Conservation (phyloP, 495 filamentous ascomycete genomes). For the Aspergillus baeticus region DNA sequence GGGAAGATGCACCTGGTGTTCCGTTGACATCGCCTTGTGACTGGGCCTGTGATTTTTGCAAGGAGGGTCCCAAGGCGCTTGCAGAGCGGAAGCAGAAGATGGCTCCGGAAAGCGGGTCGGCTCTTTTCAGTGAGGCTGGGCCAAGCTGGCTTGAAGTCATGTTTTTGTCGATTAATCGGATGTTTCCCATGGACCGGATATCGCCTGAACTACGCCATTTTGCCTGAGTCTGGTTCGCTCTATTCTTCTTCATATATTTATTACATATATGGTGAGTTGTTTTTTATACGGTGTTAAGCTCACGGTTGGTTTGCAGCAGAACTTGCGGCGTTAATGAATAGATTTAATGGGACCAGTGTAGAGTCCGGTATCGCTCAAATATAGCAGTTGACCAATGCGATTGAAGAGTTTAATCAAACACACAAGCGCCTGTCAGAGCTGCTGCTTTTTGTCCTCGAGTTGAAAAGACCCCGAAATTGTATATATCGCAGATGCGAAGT, state of each 20-base stretch:
- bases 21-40: slow-evolving; percentile 56
- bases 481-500: too few species aligned
- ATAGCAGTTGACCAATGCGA: too few species aligned
- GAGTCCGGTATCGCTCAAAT: too few species aligned
- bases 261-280: background rate
- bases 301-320: background rate
- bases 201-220: slow-evolving; percentile 12
- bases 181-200: slow-evolving; percentile 9
- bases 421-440: too few species aligned
- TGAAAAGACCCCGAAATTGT: too few species aligned
- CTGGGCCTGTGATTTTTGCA: slow-evolving; percentile 88
- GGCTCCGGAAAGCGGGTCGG: slow-evolving; percentile 19
- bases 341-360: background rate
- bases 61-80: slow-evolving; percentile 62
- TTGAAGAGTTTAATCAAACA: too few species aligned
- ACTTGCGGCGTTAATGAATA: background rate
- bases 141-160: slow-evolving; percentile 18
- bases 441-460: too few species aligned
- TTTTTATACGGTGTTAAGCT: background rate
- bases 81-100: slow-evolving; percentile 56
- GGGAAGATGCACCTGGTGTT: background rate
- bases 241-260: background rate
- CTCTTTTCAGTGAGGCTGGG: slow-evolving; percentile 14
- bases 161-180: slow-evolving; percentile 10
- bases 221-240: background rate